Evolutionary conservation across 306 rosid species (phyloP), one percentile per base, ranked within the genome.

Genomic region (Lithocarpus polystachyus): DNA sequence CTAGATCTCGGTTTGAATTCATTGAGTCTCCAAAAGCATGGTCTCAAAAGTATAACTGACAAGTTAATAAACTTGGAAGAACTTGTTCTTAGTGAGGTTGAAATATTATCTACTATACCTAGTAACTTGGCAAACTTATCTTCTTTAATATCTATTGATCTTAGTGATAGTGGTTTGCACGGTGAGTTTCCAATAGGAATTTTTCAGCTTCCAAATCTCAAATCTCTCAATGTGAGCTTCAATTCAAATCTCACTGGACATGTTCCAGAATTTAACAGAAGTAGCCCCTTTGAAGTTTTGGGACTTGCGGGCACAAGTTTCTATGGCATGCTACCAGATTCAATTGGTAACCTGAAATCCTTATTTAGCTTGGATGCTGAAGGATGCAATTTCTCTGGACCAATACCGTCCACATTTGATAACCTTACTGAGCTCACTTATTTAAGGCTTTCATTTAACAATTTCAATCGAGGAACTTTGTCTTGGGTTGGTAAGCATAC

Each of bases 291-390:
- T 1, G 3, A 13, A 60, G 5, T 0, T 0, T 13, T 61, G 1
- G 0, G 3, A 0, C 68, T 61, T 4, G 0, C 0, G 0, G 0
- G 1, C 0, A 24, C n/a, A 7, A 5, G 4, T 5, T 61, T 61
- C 68, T 24, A 3, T 12, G 68, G 37, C 28, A 4, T 23, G 68
- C 0, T 60, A 60, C 68, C 35, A 1, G 19, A 13, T 4, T 60
- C 68, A 14, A 26, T 60, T 1, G 68, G 10, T 24, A 24, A 60
- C 1, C 68, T 60, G 0, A 24, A 60, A 33, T 60, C 68, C 1
- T 13, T 60, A 26, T 0, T 0, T 60, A 0, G 0, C 0, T 60
- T 60, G 0, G 0, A 3, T 4, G 35, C 0, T 0, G 0, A 0
- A 3, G 0, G 0, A 3, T 60, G 35, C 10, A 4, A 60, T 24